A percentile compares a stretch with the other conserved stretches of the same genome.
phyloP scores from a whole-genome alignment of 352 stramenopile genomes.

The Globisporangium parvum region DNA sequence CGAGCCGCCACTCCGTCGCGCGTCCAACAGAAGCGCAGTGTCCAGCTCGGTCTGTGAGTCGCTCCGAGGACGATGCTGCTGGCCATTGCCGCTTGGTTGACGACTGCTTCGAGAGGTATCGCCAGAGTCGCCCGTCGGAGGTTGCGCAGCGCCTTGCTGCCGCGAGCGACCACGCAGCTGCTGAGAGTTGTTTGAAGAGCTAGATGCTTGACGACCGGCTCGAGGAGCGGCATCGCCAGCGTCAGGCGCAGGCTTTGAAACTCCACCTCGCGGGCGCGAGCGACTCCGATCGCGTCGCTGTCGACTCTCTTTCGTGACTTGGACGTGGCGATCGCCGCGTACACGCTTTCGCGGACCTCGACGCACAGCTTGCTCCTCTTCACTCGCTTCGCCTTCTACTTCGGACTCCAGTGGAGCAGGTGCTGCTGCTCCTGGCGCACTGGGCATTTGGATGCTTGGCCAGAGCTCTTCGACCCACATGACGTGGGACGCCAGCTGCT shows the following conservation, averaged over 20 bases:
- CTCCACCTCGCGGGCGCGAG: slow-evolving; percentile 4
- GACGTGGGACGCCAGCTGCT: slow-evolving; percentile 69
- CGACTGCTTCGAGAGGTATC: no score
- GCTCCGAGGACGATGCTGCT: no score
- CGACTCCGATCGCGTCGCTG: slow-evolving; percentile 10
- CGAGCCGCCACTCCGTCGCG: background rate
- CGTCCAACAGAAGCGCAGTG: no score
- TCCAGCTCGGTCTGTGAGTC: no score
- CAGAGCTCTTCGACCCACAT: slow-evolving; percentile 75
- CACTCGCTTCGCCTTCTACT: slow-evolving; percentile 2
- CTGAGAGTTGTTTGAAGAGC: no score
- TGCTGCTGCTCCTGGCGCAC: slow-evolving; percentile 8
- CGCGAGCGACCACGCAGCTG: no score
- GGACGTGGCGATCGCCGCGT: slow-evolving; percentile 9
- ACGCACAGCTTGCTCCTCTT: slow-evolving; percentile 1
- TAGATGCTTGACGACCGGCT: background rate
- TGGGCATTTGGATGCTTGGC: slow-evolving; percentile 28
- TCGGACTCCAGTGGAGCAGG: slow-evolving; percentile 1
- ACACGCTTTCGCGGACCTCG: slow-evolving; percentile 3
- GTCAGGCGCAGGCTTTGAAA: background rate
- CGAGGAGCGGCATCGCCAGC: background rate
- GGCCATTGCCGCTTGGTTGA: no score
- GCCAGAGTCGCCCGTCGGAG: no score
- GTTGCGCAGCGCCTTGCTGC: no score
- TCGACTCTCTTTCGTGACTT: slow-evolving; percentile 8